Evolutionary conservation across 768 basidiomycete genomes (phyloP), one percentile per base, ranked within the genome.

Genomic region (Macrolepiota dolichaula): DNA sequence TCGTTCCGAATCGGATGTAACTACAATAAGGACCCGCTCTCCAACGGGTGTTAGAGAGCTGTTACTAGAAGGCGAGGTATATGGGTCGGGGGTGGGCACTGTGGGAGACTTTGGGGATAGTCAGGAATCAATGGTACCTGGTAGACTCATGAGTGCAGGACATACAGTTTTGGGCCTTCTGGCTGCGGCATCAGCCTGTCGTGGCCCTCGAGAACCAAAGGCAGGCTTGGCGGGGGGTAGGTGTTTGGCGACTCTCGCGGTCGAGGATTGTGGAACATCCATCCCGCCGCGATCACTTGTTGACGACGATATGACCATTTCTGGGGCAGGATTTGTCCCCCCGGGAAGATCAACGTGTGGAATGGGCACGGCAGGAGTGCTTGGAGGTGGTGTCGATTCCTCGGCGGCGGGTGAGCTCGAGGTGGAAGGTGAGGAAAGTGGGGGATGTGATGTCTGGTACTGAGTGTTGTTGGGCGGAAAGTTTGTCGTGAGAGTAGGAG

Each of bases 1-100:
- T 62, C 86, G 82, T 63, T 92, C 90, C n/a, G 87, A 86, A 71
- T 92, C 90, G 29, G 81, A 76, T 19, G 91, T 92, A 62, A 89
- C 91, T 62, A 89, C 82, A 66, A 91, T 86, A 49, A 81, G 72
- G 57, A 79, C 74, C 56, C 73, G 76, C 36, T 77, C 77, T 32
- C 77, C 71, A 57, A 66, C 62, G 13, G 73, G 68, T 46, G 66
- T 62, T 36, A 62, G 42, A 1, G 63, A 54, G 19, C 51, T 55
- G 59, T 38, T 55, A 63, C 66, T 74, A 19, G 73, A 68, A 19
- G 69, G 50, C 40, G 73, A 69, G 22, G 70, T 53, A 61, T 67
- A 66, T 19, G 76, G 67, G 38, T 80, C 79, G 27, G 73, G 69
- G 36, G 71, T 71, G 25, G 78, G 66, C 29, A 71, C 72, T 51